phyloP scores from a whole-genome alignment of 345 rosid species.

The Crucihimalaya himalaica region DNA sequence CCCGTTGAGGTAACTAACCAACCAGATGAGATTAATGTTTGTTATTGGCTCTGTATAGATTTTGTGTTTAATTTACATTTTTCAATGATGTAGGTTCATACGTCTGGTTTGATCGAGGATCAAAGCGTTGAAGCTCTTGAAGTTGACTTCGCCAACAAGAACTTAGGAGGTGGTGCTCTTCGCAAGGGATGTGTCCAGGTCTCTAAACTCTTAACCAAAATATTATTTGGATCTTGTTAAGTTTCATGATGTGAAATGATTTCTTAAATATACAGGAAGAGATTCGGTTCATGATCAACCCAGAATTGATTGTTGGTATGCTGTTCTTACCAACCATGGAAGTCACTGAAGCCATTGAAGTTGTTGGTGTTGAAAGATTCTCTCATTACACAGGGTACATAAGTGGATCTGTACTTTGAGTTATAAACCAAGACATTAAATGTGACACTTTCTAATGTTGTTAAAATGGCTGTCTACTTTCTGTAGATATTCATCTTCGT shows the following conservation, averaged over 20 bases:
- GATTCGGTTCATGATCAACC: conserved; percentile 85
- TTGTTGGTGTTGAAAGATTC: conserved; percentile 85
- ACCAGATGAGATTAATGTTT: neutral
- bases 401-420: neutral
- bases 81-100: conserved; percentile 48
- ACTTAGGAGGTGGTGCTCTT: conserved; percentile 86
- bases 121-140: conserved; percentile 58
- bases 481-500: conserved; percentile 83
- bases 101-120: conserved; percentile 72
- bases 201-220: neutral
- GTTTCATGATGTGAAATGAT: neutral
- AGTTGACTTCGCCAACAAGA: conserved; percentile 88
- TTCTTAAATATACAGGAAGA: conserved; percentile 59
- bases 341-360: conserved; percentile 75
- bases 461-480: neutral
- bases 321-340: conserved; percentile 86
- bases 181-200: conserved; percentile 85
- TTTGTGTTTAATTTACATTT: neutral
- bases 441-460: neutral
- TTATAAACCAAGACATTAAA: neutral
- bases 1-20: conserved; percentile 56
- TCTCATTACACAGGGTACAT: conserved; percentile 69
- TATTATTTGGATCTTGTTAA: neutral
- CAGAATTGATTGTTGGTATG: conserved; percentile 84
- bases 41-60: neutral